Percentiles rank a stretch among this genome's conserved stretches.
These are phyloP conservation scores for Microbotryum silenes-acaulis DNA, from an alignment of 1,284 basidiomycete genomes.

Conservation along the genomic window DNA sequence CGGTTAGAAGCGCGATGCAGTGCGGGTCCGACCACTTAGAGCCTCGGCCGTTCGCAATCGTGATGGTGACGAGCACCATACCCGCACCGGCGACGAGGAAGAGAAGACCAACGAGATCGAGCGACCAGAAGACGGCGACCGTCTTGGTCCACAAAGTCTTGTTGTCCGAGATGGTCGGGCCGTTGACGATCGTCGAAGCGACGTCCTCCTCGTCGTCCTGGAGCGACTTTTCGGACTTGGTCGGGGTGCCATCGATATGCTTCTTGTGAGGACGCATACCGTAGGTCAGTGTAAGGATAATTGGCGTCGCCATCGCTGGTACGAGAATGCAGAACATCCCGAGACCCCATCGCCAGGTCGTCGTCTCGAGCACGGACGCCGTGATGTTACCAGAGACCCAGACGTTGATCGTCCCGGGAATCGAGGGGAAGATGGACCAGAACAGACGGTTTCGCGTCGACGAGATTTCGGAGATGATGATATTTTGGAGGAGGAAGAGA, in stretches of 20 bases:
- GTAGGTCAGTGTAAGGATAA: constrained; percentile 36
- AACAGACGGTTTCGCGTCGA: constrained; percentile 37
- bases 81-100: constrained; percentile 40
- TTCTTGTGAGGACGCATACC: constrained; percentile 20
- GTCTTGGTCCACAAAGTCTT: constrained; percentile 14
- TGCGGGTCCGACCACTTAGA: constrained; percentile 39
- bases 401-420: constrained; percentile 39
- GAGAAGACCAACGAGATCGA: constrained; percentile 40
- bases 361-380: constrained; percentile 21
- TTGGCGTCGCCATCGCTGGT: constrained; percentile 36
- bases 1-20: constrained; percentile 38
- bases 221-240: constrained; percentile 17
- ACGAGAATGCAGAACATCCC: constrained; percentile 40
- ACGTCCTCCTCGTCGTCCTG: constrained; percentile 10
- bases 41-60: constrained; percentile 38
- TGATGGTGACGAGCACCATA: constrained; percentile 40
- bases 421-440: constrained; percentile 40
- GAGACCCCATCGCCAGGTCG: constrained; percentile 39
- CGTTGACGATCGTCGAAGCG: neutral
- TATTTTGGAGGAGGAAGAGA: constrained; percentile 37
- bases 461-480: constrained; percentile 41
- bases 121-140: constrained; percentile 36
- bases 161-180: neutral
- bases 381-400: constrained; percentile 38
- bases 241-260: constrained; percentile 1